Base-by-base conservation (phyloP, 768 basidiomycete species). In the Favolaschia claudopus region DNA sequence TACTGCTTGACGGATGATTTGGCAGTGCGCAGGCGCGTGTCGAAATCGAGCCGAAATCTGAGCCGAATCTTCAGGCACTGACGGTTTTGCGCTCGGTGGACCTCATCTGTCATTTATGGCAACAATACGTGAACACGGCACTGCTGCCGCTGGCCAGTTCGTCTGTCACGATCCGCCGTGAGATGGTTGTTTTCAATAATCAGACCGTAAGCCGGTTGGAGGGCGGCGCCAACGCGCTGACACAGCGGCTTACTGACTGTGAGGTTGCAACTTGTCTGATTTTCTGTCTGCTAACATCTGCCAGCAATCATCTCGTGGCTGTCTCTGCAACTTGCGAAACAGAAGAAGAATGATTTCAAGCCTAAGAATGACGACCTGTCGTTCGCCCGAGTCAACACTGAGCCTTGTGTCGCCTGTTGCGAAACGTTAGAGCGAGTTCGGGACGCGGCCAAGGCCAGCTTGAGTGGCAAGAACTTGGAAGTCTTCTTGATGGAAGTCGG, bases 311-410 rank as follows among this genome's bases (percentile, higher is more conserved):
- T 95, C 43, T 73, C 84, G 19, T 96, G 92, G 89, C 77, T 98
- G 7, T 80, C 86, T 2, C 61, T 80, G 4, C 89, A 92, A 61
- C 85, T 99, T 33, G 82, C 86, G 8, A 96, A 95, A 72, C 97
- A 99, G 72, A 98, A 98, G 79, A 91, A 89, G 68, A 91, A 87
- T 46, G 97, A 99, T 71, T 99, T 97, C 78, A 97, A 96, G 73
- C 97, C 97, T 12, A 86, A 91, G 33, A 95, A 98, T 66, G 97
- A 99, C 69, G 96, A 99, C 65, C 74, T 95, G 22, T 95, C 95
- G 0, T 99, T 98, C 72, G 93, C 95, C 4, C 80, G 95, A 20
- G 93, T 93, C 25, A 97, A 94, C 69, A 99, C 97, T 0, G 96
- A 98, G 63, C 95, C 97, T 0, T 98, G 95, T 70, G 69, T 88